These are phyloP conservation scores for Nemophila menziesii DNA, from an alignment of 257 asterid species.

Conservation along the genomic window DNA sequence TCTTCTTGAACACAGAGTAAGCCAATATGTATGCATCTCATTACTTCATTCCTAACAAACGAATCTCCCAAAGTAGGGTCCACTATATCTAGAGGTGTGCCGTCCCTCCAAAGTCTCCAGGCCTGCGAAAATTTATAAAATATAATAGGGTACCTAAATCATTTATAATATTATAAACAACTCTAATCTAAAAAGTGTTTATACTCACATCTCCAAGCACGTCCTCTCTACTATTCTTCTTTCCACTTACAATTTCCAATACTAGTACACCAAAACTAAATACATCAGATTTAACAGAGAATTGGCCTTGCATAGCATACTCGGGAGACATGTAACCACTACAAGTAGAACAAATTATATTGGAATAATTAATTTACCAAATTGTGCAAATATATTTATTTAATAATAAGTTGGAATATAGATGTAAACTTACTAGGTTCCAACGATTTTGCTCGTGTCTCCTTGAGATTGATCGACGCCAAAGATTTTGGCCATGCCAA, in stretches of 20 bases:
- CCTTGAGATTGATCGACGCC: conserved; percentile 10
- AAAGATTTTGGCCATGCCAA: conserved; percentile 17
- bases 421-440: conserved; percentile 14
- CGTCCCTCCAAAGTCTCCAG: conserved; percentile 25
- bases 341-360: neutral
- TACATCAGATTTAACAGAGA: conserved; percentile 15
- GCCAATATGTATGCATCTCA: conserved; percentile 16
- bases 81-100: conserved; percentile 13
- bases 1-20: conserved; percentile 22
- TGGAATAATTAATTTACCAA: neutral
- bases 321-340: conserved; percentile 23
- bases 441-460: conserved; percentile 12
- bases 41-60: conserved; percentile 11
- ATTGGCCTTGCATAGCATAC: conserved; percentile 8
- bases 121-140: conserved; percentile 10
- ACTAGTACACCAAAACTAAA: conserved; percentile 17
- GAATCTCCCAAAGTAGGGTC: conserved; percentile 16
- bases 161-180: neutral
- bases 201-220: conserved; percentile 19
- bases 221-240: conserved; percentile 2
- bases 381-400: too few relatives aligned
- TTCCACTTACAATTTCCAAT: conserved; percentile 20
- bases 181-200: neutral
- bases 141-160: too few relatives aligned
- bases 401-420: neutral